Percentiles rank a stretch among this genome's conserved stretches.
Conservation (phyloP, 106 monocot species). For the Dendrobium catenatum region DNA sequence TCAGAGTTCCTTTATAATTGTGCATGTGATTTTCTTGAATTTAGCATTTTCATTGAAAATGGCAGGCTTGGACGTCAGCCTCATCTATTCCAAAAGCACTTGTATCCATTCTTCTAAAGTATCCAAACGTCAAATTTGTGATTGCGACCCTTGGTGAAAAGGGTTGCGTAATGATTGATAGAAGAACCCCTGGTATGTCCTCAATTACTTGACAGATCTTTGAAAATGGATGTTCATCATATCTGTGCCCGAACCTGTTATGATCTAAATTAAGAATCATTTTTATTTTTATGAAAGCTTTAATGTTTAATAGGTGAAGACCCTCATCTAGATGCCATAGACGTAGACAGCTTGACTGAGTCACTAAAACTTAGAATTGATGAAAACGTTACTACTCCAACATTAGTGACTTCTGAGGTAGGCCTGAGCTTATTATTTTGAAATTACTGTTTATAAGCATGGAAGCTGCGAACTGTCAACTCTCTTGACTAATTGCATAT, state of each 20-base stretch:
- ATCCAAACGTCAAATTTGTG: constrained; percentile 73
- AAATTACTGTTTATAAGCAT: neutral
- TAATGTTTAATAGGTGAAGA: constrained; percentile 25
- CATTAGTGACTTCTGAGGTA: constrained; percentile 73
- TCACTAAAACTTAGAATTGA: constrained; percentile 45
- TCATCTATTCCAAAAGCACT: constrained; percentile 60
- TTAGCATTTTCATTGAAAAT: neutral
- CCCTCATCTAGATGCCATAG: constrained; percentile 28
- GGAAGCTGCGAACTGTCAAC: neutral
- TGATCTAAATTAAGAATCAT: neutral
- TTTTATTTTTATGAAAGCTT: neutral
- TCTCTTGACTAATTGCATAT: neutral
- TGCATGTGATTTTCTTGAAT: neutral
- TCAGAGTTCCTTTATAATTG: neutral
- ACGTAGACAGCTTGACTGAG: constrained; percentile 60
- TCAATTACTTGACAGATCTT: neutral
- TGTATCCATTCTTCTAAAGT: constrained; percentile 61
- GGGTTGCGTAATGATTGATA: constrained; percentile 91
- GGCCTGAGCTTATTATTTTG: neutral
- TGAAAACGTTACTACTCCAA: constrained; percentile 24
- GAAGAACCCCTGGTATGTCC: constrained; percentile 45
- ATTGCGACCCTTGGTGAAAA: constrained; percentile 85
- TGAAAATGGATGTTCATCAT: no score
- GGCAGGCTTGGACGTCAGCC: constrained; percentile 68
- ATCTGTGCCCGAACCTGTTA: neutral